Conservation (phyloP, 495 filamentous ascomycete genomes). For the Annulohypoxylon bovei region DNA sequence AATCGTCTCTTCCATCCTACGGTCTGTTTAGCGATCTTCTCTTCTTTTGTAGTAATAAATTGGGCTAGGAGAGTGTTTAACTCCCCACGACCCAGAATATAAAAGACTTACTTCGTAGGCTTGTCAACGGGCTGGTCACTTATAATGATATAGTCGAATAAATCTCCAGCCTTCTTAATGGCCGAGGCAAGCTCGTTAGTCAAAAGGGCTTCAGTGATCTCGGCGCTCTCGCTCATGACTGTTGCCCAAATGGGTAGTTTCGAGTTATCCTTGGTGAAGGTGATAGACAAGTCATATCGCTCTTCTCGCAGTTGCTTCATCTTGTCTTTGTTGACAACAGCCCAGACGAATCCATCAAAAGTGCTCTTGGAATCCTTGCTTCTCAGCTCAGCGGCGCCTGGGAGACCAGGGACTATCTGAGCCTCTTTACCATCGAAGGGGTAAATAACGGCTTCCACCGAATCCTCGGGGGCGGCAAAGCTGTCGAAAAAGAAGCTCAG, state of each 20-base stretch:
- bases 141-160: conserved; percentile 87
- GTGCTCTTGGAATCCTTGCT: conserved; percentile 72
- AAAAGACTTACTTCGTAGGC: conserved; percentile 77
- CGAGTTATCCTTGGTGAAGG: conserved; percentile 86
- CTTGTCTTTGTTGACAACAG: conserved; percentile 90
- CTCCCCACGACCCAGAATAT: not conserved
- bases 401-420: conserved; percentile 68
- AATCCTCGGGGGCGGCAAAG: conserved; percentile 72
- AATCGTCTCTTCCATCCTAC: conserved; percentile 82
- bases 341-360: conserved; percentile 94
- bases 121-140: conserved; percentile 92
- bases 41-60: not conserved
- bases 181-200: conserved; percentile 86
- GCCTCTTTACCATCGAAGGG: conserved; percentile 93
- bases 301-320: conserved; percentile 93
- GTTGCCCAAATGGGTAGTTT: conserved; percentile 93
- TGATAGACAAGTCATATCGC: conserved; percentile 93
- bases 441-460: conserved; percentile 77
- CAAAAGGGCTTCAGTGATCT: conserved; percentile 88
- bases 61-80: not conserved
- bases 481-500: conserved; percentile 83
- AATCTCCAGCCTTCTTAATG: conserved; percentile 79
- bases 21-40: conserved; percentile 41
- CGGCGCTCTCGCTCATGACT: conserved; percentile 95
- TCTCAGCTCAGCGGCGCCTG: conserved; percentile 63